phyloP scores from a whole-genome alignment of 345 rosid genomes.

The Syzygium aqueum region DNA sequence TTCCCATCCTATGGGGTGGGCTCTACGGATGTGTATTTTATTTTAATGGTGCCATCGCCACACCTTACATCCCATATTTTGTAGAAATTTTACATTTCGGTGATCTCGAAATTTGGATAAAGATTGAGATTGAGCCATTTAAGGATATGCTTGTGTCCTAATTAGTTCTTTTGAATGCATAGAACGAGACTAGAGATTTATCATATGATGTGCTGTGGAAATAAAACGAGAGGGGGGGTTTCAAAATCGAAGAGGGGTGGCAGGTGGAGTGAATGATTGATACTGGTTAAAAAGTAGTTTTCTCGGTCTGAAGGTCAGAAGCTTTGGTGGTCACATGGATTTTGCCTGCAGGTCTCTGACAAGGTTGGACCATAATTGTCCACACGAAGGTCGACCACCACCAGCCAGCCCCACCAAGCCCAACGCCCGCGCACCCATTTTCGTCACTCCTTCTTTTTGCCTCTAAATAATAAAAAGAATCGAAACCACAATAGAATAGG shows the following conservation, averaged over 20 bases:
- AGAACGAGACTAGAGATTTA: not conserved
- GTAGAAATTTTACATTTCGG: no score
- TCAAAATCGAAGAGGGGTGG: not conserved
- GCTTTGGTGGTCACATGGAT: slow-evolving; percentile 1
- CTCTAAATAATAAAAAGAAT: not conserved
- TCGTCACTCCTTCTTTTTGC: not conserved
- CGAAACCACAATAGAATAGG: not conserved
- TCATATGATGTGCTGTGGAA: not conserved
- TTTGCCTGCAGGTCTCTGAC: slow-evolving; percentile 1
- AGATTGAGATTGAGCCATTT: no score
- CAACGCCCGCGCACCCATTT: not conserved
- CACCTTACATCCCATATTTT: no score
- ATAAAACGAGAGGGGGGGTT: not conserved
- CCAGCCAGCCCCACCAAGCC: not conserved
- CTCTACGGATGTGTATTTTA: no score
- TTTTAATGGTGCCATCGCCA: no score
- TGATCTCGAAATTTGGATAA: no score
- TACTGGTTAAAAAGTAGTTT: not conserved
- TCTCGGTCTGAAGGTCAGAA: not conserved
- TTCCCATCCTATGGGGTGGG: no score
- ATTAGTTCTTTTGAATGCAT: no score
- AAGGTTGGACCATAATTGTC: not conserved
- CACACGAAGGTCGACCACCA: not conserved
- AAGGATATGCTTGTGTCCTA: no score
- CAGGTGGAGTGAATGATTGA: not conserved